Base-by-base conservation (phyloP, 192 early-diverging fungal species). In the Pecoramyces ruminantium region DNA sequence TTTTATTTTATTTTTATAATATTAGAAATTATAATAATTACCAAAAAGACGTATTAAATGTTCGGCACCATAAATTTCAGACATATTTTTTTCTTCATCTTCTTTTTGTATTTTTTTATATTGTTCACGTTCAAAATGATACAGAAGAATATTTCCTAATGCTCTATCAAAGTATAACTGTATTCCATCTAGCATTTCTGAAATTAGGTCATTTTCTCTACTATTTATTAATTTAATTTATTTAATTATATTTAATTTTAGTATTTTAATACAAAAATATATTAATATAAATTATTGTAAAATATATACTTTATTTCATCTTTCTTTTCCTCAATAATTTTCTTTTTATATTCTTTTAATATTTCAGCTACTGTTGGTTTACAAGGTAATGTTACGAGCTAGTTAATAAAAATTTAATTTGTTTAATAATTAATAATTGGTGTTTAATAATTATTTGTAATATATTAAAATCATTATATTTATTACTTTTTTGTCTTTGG, bases 91-190 rank as follows among this genome's bases (percentile, higher is more conserved):
- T 38, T 93, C 92, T 6, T 92, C 86, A 82, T 92, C 28, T 81
- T 88, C 87, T 80, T 94, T 93, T 42, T 89, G 86, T 38, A 95
- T 51, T 29, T 96, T 91, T 25, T 93, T 92, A 86, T 96, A 99
- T 86, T 99, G 98, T 80, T 93, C 92, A 38, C 98, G 90, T 84
- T 99, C 98, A 83, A 98, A 98, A 78, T 96, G 91, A 84, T 99
- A 99, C 6, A 99, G 86, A 30, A 99, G 86, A 83, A 96, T 88
- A 79, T 93, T 96, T 16, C 96, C 97, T 15, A 99, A 87, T 0
- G 94, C 94, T 81, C 91, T 92, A 86, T 98, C 94, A 88, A 99
- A 99, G 84, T 98, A 98, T 9, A 92, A 83, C 81, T 92, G 88
- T 17, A 99, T 81, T 11, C 98, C 97, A 40, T 96, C 88, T 38